These are phyloP conservation scores for Diaporthe destruens DNA, from an alignment of 2,329 filamentous ascomycete species.

Conservation along the genomic window DNA sequence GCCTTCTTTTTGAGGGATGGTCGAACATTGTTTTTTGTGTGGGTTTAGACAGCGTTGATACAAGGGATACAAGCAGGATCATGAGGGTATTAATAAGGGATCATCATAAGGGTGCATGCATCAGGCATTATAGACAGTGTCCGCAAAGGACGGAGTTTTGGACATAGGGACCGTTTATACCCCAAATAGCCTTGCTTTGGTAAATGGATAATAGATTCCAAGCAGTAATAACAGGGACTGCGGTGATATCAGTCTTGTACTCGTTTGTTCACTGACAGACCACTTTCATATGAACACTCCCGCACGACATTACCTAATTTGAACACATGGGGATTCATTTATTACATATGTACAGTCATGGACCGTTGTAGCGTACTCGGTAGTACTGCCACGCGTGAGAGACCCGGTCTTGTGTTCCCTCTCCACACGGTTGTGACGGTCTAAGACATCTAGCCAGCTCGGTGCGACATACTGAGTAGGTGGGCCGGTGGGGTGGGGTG, in stretches of 20 bases:
- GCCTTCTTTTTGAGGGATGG: not conserved
- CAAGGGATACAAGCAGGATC: not conserved
- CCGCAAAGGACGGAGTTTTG: constrained; percentile 36
- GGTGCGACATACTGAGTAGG: not conserved
- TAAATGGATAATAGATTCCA: constrained; percentile 27
- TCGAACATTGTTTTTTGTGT: not conserved
- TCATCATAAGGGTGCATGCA: constrained; percentile 17
- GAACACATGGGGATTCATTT: not conserved
- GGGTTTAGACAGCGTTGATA: constrained; percentile 12
- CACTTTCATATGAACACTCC: not conserved
- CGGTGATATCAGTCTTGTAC: no score
- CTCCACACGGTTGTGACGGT: not conserved
- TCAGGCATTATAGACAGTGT: constrained; percentile 30
- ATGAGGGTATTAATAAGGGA: constrained; percentile 13
- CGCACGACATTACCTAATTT: not conserved
- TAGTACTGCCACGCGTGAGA: not conserved
- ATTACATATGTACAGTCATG: not conserved
- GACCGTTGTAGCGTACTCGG: not conserved
- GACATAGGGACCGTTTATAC: constrained; percentile 38
- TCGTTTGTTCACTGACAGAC: not conserved
- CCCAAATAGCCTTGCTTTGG: constrained; percentile 32
- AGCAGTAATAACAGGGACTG: not conserved
- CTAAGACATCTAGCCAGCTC: constrained; percentile 3
- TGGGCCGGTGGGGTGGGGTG: no score
- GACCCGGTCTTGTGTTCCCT: not conserved